phyloP scores from a whole-genome alignment of 176 grass and related monocot species.

The Otatea glauca region DNA sequence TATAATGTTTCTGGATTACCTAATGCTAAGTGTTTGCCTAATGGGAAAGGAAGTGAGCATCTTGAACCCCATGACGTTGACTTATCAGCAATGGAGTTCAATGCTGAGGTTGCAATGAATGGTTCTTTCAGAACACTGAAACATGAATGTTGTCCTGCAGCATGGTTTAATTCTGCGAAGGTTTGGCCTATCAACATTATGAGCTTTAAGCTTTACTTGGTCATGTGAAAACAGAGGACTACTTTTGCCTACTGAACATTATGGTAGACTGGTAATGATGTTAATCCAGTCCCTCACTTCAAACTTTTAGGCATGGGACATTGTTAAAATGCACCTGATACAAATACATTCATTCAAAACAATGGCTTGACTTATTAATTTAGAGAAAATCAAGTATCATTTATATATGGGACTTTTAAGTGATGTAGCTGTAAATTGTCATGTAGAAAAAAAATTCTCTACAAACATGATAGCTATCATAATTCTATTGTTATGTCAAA shows the following conservation, averaged over 20 bases:
- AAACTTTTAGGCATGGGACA: neutral
- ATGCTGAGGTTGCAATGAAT: constrained; percentile 41
- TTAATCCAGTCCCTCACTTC: neutral
- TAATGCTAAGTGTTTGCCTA: constrained; percentile 34
- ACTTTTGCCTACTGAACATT: constrained; percentile 8
- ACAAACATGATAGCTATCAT: neutral
- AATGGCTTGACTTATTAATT: neutral
- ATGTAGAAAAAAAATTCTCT: neutral
- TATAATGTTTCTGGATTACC: constrained; percentile 44
- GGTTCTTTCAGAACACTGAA: constrained; percentile 47
- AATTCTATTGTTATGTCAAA: neutral
- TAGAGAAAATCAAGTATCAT: neutral
- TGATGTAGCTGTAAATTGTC: neutral
- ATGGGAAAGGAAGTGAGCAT: constrained; percentile 39
- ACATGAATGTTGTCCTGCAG: constrained; percentile 50
- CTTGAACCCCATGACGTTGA: constrained; percentile 42
- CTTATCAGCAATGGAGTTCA: constrained; percentile 39
- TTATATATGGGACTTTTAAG: neutral
- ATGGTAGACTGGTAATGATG: neutral
- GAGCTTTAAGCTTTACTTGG: constrained; percentile 33
- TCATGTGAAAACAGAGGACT: constrained; percentile 6
- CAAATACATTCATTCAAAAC: neutral
- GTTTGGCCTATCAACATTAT: constrained; percentile 39
- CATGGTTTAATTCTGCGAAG: constrained; percentile 57
- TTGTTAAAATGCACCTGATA: neutral